Conservation (phyloP, 257 asterid species). For the Solanum chaucha region DNA sequence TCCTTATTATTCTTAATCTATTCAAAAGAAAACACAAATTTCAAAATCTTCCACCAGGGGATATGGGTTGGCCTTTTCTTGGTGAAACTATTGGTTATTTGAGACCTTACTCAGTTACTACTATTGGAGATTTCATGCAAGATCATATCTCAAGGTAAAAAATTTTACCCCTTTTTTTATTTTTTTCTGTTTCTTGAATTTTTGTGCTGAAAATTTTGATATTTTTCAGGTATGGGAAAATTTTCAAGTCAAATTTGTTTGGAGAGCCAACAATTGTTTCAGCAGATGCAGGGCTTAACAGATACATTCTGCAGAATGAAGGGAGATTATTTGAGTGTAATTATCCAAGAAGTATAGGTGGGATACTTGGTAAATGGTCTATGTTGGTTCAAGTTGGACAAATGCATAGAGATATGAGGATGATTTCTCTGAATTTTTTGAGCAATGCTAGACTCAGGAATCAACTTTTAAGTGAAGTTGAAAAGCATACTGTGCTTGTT, state of each 20-base stretch:
- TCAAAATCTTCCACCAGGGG: slow-evolving; percentile 77
- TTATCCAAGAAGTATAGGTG: slow-evolving; percentile 90
- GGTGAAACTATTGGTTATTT: slow-evolving; percentile 77
- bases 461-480: slow-evolving; percentile 63
- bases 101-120: slow-evolving; percentile 66
- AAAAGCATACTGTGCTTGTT: slow-evolving; percentile 68
- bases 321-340: slow-evolving; percentile 82
- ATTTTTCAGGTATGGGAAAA: slow-evolving; percentile 59
- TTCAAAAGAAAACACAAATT: slow-evolving; percentile 20
- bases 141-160: slow-evolving; percentile 65
- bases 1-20: slow-evolving; percentile 24
- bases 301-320: slow-evolving; percentile 54
- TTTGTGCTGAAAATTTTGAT: background rate
- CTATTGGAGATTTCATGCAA: slow-evolving; percentile 75
- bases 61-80: slow-evolving; percentile 90
- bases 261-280: slow-evolving; percentile 75
- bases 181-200: background rate
- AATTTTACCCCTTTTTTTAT: background rate
- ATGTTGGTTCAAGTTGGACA: slow-evolving; percentile 89
- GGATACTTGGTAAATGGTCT: slow-evolving; percentile 93
- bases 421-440: slow-evolving; percentile 67
- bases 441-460: slow-evolving; percentile 66
- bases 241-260: slow-evolving; percentile 74
- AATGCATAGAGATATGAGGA: slow-evolving; percentile 89
- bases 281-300: slow-evolving; percentile 76